Conservation (phyloP, 2,329 filamentous ascomycete genomes). For the Alternaria arborescens region DNA sequence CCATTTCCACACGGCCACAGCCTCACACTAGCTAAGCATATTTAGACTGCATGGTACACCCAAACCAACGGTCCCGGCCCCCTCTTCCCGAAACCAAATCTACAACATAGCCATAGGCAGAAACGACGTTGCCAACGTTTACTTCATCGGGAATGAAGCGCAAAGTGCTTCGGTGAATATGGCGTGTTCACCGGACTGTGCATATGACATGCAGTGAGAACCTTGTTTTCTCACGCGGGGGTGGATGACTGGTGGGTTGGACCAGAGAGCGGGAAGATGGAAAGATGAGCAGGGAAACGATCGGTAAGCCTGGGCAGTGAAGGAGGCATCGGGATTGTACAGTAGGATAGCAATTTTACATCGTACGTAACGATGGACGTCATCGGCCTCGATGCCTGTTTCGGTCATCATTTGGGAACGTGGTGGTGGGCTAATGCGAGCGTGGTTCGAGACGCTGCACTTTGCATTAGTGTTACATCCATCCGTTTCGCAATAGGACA, state of each 20-base stretch:
- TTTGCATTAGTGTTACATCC: neutral
- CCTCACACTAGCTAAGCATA: neutral
- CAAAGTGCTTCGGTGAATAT: neutral
- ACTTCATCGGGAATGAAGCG: neutral
- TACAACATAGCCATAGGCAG: neutral
- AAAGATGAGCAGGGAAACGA: neutral
- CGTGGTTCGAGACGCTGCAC: neutral
- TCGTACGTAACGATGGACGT: neutral
- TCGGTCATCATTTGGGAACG: neutral
- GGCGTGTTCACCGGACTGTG: neutral
- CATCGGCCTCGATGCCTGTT: neutral
- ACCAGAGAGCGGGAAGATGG: neutral
- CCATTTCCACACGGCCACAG: neutral
- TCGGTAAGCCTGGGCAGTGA: neutral
- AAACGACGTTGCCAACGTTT: neutral
- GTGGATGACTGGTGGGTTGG: neutral
- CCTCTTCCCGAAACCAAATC: neutral
- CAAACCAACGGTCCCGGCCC: neutral
- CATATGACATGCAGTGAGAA: neutral
- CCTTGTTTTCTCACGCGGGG: neutral
- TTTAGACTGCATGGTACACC: neutral
- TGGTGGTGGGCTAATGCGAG: neutral
- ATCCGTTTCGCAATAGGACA: neutral
- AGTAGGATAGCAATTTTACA: neutral
- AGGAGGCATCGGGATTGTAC: neutral